Evolutionary conservation across 2,329 filamentous ascomycete species (phyloP).

Genomic region (Penicillium griseofulvum): DNA sequence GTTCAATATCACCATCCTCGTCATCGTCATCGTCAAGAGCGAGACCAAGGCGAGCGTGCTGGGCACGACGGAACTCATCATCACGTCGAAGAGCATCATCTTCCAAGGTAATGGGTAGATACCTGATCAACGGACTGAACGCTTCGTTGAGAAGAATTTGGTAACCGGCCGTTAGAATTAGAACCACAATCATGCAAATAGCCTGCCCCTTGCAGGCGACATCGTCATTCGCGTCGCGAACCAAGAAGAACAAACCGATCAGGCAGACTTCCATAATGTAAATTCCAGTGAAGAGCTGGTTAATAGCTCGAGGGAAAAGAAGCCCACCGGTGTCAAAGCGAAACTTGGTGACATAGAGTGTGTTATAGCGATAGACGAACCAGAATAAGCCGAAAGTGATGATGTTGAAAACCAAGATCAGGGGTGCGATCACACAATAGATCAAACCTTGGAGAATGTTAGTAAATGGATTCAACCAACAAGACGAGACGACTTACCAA

Average conservation of each 20-base stretch:
- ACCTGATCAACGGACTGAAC: constrained; percentile 81
- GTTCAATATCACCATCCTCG: constrained; percentile 37
- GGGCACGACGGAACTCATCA: constrained; percentile 78
- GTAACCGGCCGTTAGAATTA: constrained; percentile 70
- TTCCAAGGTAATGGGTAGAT: constrained; percentile 90
- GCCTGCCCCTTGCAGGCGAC: constrained; percentile 71
- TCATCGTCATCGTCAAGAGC: constrained; percentile 53
- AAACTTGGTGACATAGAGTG: constrained; percentile 90
- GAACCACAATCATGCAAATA: constrained; percentile 75
- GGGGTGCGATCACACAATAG: constrained; percentile 82
- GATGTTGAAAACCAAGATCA: constrained; percentile 90
- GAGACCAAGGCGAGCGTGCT: constrained; percentile 67
- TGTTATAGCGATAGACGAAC: constrained; percentile 95
- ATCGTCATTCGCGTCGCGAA: constrained; percentile 54
- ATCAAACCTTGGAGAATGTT: constrained; percentile 56
- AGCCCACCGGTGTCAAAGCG: constrained; percentile 88
- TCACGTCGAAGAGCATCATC: constrained; percentile 92
- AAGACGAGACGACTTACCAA: constrained; percentile 52
- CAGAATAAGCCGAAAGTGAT: constrained; percentile 89
- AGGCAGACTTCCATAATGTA: constrained; percentile 93
- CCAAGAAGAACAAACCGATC: constrained; percentile 84
- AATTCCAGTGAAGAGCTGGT: constrained; percentile 89
- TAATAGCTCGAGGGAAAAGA: constrained; percentile 86
- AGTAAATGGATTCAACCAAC: not conserved
- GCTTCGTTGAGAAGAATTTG: constrained; percentile 78